Percentiles rank a stretch among this genome's conserved stretches.
Conservation (phyloP, 768 basidiomycete genomes). For the Mycena leptocephala region DNA sequence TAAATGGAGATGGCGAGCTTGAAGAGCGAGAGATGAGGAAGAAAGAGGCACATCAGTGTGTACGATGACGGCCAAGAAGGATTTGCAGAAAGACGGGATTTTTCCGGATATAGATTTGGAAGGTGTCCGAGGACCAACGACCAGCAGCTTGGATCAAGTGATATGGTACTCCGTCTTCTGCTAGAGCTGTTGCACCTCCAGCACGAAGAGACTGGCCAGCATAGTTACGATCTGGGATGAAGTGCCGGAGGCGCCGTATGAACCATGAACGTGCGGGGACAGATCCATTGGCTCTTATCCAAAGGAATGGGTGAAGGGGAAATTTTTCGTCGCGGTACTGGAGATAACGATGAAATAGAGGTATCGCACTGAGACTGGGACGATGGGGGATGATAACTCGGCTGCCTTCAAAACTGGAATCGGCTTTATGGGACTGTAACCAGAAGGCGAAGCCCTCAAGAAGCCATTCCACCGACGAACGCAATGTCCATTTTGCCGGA, state of each 20-base stretch:
- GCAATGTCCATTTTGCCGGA: constrained; percentile 33
- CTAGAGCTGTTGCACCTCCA: constrained; percentile 54
- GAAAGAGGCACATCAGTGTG: too few species aligned
- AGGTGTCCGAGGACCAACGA: constrained; percentile 52
- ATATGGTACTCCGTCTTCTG: constrained; percentile 42
- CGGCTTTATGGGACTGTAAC: constrained; percentile 45
- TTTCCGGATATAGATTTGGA: constrained; percentile 51
- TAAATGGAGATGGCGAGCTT: too few species aligned
- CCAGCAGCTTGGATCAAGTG: constrained; percentile 50
- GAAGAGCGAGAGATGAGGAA: too few species aligned
- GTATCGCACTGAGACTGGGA: neutral
- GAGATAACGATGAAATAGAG: constrained; percentile 32
- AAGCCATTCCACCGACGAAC: constrained; percentile 18
- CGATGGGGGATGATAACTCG: neutral
- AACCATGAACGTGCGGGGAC: constrained; percentile 50
- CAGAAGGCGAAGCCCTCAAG: constrained; percentile 10
- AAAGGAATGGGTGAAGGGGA: constrained; percentile 40
- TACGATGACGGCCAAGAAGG: too few species aligned
- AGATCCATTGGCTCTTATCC: constrained; percentile 38
- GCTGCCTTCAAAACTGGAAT: constrained; percentile 28
- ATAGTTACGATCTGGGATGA: constrained; percentile 33
- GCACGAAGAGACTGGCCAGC: constrained; percentile 52
- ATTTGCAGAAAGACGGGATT: constrained; percentile 45
- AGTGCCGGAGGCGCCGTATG: constrained; percentile 29
- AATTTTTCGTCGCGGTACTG: constrained; percentile 28